Conservation (phyloP, 2,329 filamentous ascomycete genomes). For the Proliferodiscus dingleyae region DNA sequence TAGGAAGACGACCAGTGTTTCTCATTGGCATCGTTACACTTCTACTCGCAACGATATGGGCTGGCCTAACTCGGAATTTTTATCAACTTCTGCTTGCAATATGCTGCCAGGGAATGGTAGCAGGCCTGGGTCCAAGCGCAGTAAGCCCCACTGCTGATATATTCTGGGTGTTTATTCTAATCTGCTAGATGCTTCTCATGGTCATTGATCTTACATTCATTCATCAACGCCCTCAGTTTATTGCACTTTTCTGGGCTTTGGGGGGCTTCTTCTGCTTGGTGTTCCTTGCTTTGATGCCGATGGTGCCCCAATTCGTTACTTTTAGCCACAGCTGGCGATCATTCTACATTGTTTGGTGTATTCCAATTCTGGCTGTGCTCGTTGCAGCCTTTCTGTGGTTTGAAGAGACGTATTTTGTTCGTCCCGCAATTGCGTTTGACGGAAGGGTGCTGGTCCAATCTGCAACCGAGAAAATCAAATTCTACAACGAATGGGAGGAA, state of each 20-base stretch:
- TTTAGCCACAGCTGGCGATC: slow-evolving; percentile 4
- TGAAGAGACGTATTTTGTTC: slow-evolving; percentile 14
- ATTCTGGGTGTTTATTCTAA: background rate
- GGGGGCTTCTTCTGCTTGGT: slow-evolving; percentile 4
- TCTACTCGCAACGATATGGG: slow-evolving; percentile 6
- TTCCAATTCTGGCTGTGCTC: background rate
- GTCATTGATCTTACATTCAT: slow-evolving; percentile 16
- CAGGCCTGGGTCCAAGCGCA: slow-evolving; percentile 7
- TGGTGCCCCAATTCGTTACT: slow-evolving; percentile 5
- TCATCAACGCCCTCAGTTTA: slow-evolving; percentile 9
- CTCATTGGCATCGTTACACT: slow-evolving; percentile 3
- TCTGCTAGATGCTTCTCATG: slow-evolving; percentile 8
- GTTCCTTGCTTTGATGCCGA: background rate
- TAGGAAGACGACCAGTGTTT: slow-evolving; percentile 16
- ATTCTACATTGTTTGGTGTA: slow-evolving; percentile 6
- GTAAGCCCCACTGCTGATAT: too few relatives aligned
- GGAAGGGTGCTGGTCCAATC: slow-evolving; percentile 12
- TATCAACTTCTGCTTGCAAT: slow-evolving; percentile 10
- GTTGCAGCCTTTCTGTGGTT: slow-evolving; percentile 8
- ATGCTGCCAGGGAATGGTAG: slow-evolving; percentile 13
- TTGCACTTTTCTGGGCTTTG: slow-evolving; percentile 13
- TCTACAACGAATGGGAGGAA: slow-evolving; percentile 15
- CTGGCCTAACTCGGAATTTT: slow-evolving; percentile 4
- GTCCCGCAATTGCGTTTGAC: slow-evolving; percentile 14
- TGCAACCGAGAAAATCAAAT: slow-evolving; percentile 11